These are phyloP conservation scores for Neckera pumila DNA, from an alignment of 225 moss, liverwort and hornwort species.

Conservation along the genomic window DNA sequence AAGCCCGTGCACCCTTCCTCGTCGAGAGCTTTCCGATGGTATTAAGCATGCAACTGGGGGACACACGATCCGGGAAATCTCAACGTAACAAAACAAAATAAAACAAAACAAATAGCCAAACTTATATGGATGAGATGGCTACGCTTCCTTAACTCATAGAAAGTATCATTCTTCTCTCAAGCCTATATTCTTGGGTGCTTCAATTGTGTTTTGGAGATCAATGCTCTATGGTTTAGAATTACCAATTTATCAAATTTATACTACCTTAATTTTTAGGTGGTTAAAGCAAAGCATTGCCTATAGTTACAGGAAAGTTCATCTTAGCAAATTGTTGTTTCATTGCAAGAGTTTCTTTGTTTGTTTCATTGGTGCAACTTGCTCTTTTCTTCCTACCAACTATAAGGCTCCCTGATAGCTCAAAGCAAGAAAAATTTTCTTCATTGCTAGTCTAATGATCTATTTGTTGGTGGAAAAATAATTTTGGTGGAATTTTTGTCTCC, in stretches of 20 bases:
- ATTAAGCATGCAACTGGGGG: too few species aligned
- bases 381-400: not conserved
- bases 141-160: too few species aligned
- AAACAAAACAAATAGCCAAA: too few species aligned
- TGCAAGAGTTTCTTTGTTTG: not conserved
- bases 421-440: too few species aligned
- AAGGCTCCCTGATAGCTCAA: not conserved
- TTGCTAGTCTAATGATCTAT: not conserved
- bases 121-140: too few species aligned
- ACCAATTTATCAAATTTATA: not conserved
- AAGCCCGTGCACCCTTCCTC: too few species aligned
- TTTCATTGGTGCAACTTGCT: accelerated
- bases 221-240: not conserved
- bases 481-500: not conserved
- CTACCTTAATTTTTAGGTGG: accelerated
- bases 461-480: accelerated
- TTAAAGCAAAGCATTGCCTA: not conserved
- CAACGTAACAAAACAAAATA: too few species aligned
- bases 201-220: accelerated
- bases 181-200: not conserved
- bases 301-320: accelerated
- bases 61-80: too few species aligned
- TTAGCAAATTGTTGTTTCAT: not conserved
- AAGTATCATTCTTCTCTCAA: too few species aligned
- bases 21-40: too few species aligned